A percentile compares a stretch with the other conserved stretches of the same genome.
Evolutionary conservation across 768 basidiomycete genomes (phyloP).

Genomic region (Psilocybe azurescens): DNA sequence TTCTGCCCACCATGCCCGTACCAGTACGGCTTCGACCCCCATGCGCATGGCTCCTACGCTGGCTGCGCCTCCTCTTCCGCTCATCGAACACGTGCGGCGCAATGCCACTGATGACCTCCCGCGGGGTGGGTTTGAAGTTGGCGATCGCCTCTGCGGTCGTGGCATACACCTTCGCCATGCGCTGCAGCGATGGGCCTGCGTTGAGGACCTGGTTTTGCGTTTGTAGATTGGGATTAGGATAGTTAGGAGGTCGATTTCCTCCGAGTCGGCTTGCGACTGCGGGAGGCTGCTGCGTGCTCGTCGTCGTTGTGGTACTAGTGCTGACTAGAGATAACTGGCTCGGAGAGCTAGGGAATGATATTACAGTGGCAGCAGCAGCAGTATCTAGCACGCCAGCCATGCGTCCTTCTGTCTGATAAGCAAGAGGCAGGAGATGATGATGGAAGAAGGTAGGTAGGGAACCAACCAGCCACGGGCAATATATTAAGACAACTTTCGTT

Average conservation of each 20-base stretch:
- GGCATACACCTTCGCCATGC: conserved; percentile 14
- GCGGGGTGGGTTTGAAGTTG: conserved; percentile 45
- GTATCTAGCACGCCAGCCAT: conserved; percentile 8
- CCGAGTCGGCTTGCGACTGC: neutral
- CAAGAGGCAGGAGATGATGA: conserved; percentile 1
- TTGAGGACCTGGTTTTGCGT: neutral
- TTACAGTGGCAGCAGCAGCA: neutral
- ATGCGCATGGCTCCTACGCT: conserved; percentile 21
- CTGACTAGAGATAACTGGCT: neutral
- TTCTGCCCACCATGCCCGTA: conserved; percentile 22
- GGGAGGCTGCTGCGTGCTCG: neutral
- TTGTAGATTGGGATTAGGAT: neutral
- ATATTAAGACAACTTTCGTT: conserved; percentile 16
- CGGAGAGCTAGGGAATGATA: neutral
- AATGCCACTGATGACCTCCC: conserved; percentile 48
- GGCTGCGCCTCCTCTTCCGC: conserved; percentile 32
- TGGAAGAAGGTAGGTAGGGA: conserved; percentile 17
- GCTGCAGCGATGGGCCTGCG: conserved; percentile 12
- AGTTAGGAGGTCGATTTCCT: neutral
- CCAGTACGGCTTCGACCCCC: conserved; percentile 24
- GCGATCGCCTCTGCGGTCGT: conserved; percentile 38
- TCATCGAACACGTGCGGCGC: conserved; percentile 54
- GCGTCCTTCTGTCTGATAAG: conserved; percentile 3
- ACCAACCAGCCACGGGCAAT: conserved; percentile 6
- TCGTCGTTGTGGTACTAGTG: no score